A percentile compares a stretch with the other conserved stretches of the same genome.
Conservation (phyloP, 371 early-diverging fungal species). For the Rhizopus sp. region DNA sequence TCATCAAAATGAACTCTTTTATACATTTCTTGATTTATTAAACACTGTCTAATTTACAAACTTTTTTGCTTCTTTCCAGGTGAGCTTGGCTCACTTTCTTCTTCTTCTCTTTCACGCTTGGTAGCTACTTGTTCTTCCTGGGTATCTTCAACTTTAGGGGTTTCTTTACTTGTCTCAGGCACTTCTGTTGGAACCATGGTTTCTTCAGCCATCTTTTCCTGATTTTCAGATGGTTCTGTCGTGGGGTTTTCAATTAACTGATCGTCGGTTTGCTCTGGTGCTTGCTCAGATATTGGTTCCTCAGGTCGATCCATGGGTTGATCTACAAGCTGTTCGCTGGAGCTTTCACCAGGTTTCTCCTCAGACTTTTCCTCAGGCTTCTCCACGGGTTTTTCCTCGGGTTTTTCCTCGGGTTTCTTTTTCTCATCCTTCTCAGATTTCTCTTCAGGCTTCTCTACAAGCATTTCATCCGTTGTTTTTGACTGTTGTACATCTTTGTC, state of each 20-base stretch:
- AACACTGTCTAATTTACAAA: neutral
- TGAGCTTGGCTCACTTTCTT: neutral
- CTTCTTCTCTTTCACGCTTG: conserved; percentile 4
- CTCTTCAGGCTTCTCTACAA: neutral
- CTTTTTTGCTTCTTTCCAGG: neutral
- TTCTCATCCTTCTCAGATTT: neutral
- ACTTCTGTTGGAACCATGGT: neutral
- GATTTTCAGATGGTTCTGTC: no score
- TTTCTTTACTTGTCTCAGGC: neutral
- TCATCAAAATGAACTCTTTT: no score
- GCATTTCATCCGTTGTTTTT: neutral
- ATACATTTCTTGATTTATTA: neutral
- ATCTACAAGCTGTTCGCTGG: no score
- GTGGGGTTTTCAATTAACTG: no score
- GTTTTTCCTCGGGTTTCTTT: neutral
- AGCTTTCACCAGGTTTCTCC: neutral
- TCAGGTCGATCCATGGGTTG: no score
- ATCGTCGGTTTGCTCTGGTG: no score
- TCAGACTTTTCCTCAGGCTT: neutral
- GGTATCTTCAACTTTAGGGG: conserved; percentile 5
- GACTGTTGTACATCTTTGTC: no score
- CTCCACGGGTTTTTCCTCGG: neutral
- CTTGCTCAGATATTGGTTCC: no score
- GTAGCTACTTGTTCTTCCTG: conserved; percentile 6
- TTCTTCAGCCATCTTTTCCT: neutral